phyloP scores from a whole-genome alignment of 1,284 basidiomycete genomes.

The Stygiomarasmius scandens region DNA sequence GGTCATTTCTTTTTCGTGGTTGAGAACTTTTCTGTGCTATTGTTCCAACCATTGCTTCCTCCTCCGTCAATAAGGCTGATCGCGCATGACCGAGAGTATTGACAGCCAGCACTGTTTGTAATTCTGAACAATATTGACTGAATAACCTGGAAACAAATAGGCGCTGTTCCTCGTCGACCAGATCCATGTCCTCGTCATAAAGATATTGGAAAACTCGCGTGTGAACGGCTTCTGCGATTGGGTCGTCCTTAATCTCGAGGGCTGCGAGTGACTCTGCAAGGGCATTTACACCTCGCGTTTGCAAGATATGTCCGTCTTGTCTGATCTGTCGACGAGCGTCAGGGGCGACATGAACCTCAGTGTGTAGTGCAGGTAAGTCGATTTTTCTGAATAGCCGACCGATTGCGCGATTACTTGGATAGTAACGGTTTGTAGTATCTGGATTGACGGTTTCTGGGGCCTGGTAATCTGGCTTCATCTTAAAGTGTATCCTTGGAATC shows the following conservation, averaged over 20 bases:
- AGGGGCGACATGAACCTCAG: background rate
- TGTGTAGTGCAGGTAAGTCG: constrained; percentile 26
- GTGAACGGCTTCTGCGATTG: constrained; percentile 1
- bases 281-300: background rate
- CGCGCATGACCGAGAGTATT: constrained; percentile 50
- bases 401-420: constrained; percentile 55
- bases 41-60: constrained; percentile 63
- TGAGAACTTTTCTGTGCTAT: constrained; percentile 63
- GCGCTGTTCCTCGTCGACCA: constrained; percentile 10
- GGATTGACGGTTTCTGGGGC: constrained; percentile 57
- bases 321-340: constrained; percentile 1
- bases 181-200: background rate
- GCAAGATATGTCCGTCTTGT: background rate
- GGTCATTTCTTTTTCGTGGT: constrained; percentile 50
- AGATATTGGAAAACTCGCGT: constrained; percentile 2
- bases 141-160: constrained; percentile 35
- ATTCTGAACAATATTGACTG: constrained; percentile 45
- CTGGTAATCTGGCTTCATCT: constrained; percentile 57
- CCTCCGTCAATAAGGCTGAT: constrained; percentile 53
- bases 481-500: constrained; percentile 9
- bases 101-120: constrained; percentile 51
- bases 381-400: constrained; percentile 61
- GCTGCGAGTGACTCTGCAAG: background rate
- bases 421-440: constrained; percentile 42
- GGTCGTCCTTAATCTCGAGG: constrained; percentile 3